Percentiles rank a stretch among this genome's conserved stretches.
phyloP scores from a whole-genome alignment of 352 stramenopile genomes.

The Thraustochytrium sp. region DNA sequence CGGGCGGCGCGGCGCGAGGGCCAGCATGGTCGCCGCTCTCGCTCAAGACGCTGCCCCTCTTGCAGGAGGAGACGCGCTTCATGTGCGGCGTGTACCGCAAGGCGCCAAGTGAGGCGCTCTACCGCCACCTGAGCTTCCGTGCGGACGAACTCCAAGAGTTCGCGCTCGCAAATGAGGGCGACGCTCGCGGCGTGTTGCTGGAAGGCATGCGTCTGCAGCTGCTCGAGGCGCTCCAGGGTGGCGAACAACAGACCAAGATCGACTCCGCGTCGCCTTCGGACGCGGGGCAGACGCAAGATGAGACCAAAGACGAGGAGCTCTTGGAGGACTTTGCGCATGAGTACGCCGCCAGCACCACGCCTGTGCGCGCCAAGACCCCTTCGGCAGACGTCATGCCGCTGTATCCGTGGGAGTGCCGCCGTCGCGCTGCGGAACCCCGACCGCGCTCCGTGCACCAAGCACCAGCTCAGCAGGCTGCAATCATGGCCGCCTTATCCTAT shows the following conservation, averaged over 20 bases:
- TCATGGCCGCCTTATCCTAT: not conserved
- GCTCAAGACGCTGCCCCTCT: not conserved
- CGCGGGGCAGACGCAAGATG: not conserved
- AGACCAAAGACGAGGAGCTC: not conserved
- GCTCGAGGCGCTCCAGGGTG: not conserved
- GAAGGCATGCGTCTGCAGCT: not conserved
- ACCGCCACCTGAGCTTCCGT: constrained; percentile 8
- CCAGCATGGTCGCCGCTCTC: not conserved
- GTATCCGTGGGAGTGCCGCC: not conserved
- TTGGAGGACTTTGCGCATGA: not conserved
- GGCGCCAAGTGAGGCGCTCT: not conserved
- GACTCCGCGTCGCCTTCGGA: not conserved
- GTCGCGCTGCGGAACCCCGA: not conserved
- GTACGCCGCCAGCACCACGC: not conserved
- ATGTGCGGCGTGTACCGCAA: constrained; percentile 16
- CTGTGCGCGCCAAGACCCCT: no score
- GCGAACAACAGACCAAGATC: not conserved
- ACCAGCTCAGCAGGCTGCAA: not conserved
- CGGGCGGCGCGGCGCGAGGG: not conserved
- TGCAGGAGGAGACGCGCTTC: constrained; percentile 12
- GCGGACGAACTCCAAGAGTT: constrained; percentile 13
- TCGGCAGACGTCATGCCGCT: no score
- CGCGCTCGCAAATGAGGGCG: not conserved
- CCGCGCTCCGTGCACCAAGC: not conserved
- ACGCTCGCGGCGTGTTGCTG: not conserved